Base-by-base conservation (phyloP, 2,329 filamentous ascomycete species). In the Penicillium sp. region DNA sequence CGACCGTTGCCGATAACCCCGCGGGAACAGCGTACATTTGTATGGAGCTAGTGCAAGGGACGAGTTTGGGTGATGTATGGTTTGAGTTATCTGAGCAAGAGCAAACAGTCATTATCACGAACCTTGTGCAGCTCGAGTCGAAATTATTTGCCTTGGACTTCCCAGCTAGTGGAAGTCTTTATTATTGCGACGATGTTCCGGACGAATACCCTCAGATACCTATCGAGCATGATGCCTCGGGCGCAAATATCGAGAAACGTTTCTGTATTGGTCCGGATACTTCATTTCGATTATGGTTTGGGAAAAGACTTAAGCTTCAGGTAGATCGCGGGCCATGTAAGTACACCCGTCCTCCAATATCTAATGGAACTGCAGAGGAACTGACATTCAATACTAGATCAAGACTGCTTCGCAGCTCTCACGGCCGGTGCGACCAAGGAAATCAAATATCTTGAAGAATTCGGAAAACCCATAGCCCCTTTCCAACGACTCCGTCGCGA, bases 1-100 rank as follows among this genome's bases (percentile, higher is more conserved):
- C 68, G 2, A 39, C 68, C 21, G 65, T 54, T 8, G 39, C 53
- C 3, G 60, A 69, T 7, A 76, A 76, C 48, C 15, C 66, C 48
- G 71, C 69, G 34, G 71, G 72, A 0, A 68, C 68, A 8, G 71
- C 75, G 60, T 76, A 71, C 24, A 65, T 77, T 6, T 65, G 75
- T 21, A 70, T 76, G 65, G 73, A 73, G 37, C 55, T 62, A 23
- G 40, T 69, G 5, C 54, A 45, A 8, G 72, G 74, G 17, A 54
- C 26, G 7, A 59, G 63, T 13, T 44, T 74, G 13, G 64, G 64
- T 7, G 65, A 70, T 33, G 40, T 63, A 4, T 75, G 69, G 72
- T 69, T 59, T 49, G 44, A 45, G n/a, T 49, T 65, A 36, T 27
- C 46, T 10, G 56, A 55, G 20, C 36, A 51, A 15, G 46, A 46